Evolutionary conservation across 177 flowering plant genomes (phyloP).

Genomic region (Vitis hybrid): DNA sequence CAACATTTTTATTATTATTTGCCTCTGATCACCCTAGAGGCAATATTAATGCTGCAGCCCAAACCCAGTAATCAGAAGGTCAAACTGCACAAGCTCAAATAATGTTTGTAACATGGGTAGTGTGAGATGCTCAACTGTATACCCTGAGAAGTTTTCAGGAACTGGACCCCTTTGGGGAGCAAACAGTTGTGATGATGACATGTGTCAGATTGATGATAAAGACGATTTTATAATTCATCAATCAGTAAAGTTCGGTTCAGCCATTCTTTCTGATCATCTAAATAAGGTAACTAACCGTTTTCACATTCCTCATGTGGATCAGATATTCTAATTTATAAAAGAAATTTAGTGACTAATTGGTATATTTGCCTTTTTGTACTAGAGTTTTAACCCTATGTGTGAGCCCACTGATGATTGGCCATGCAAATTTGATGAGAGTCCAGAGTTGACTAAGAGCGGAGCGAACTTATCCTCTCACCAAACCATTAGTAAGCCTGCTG

Average conservation of each 20-base stretch:
- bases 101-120: slow-evolving; percentile 50
- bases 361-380: slow-evolving; percentile 14
- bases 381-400: slow-evolving; percentile 50
- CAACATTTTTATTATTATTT: not conserved
- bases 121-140: slow-evolving; percentile 45
- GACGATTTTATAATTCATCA: slow-evolving; percentile 40
- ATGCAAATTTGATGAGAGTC: slow-evolving; percentile 27
- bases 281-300: slow-evolving; percentile 49
- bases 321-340: slow-evolving; percentile 2
- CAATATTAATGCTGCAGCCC: slow-evolving; percentile 35
- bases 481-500: slow-evolving; percentile 19
- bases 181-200: slow-evolving; percentile 59
- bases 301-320: not conserved
- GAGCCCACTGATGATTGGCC: slow-evolving; percentile 28
- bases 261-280: slow-evolving; percentile 29
- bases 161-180: slow-evolving; percentile 33
- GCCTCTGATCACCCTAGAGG: slow-evolving; percentile 9
- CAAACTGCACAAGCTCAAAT: slow-evolving; percentile 38
- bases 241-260: slow-evolving; percentile 29
- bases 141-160: slow-evolving; percentile 45
- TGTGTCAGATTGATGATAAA: slow-evolving; percentile 77
- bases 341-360: not conserved
- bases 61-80: slow-evolving; percentile 32
- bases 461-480: slow-evolving; percentile 21
- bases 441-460: slow-evolving; percentile 26